Conservation (phyloP, 2,329 filamentous ascomycete genomes). For the Trichoderma sp. region DNA sequence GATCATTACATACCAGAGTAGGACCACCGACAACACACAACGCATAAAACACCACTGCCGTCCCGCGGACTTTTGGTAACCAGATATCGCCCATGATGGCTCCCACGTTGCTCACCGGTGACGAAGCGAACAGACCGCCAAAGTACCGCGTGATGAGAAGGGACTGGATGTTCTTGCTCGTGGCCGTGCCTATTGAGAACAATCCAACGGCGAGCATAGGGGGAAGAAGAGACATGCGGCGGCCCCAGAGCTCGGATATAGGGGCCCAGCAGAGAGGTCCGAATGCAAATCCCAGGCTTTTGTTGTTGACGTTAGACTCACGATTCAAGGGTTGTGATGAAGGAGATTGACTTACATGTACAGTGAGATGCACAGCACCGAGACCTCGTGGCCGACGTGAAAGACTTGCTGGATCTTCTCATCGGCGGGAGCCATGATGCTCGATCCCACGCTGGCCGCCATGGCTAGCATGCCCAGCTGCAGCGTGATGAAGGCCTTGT, state of each 20-base stretch:
- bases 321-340: not conserved
- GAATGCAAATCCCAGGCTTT: conserved; percentile 51
- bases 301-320: not conserved
- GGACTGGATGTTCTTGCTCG: conserved; percentile 58
- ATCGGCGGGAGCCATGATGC: conserved; percentile 10
- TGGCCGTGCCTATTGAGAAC: conserved; percentile 64
- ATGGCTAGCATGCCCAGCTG: not conserved
- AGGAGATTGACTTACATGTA: not conserved
- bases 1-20: conserved; percentile 42
- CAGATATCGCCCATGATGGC: conserved; percentile 66
- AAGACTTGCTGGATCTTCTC: not conserved
- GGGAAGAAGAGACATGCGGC: conserved; percentile 46
- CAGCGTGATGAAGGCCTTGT: not conserved
- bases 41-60: conserved; percentile 63
- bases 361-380: conserved; percentile 4
- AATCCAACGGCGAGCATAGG: conserved; percentile 50
- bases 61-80: conserved; percentile 53
- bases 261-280: conserved; percentile 59
- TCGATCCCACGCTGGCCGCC: conserved; percentile 13
- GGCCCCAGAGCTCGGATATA: conserved; percentile 57
- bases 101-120: conserved; percentile 62
- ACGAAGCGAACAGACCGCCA: conserved; percentile 62
- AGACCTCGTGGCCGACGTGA: conserved; percentile 2
- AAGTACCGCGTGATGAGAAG: conserved; percentile 67
- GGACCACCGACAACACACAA: conserved; percentile 61